A percentile compares a stretch with the other conserved stretches of the same genome.
Evolutionary conservation across 1,284 basidiomycete species (phyloP).

Genomic region (Volvariella surrecta): DNA sequence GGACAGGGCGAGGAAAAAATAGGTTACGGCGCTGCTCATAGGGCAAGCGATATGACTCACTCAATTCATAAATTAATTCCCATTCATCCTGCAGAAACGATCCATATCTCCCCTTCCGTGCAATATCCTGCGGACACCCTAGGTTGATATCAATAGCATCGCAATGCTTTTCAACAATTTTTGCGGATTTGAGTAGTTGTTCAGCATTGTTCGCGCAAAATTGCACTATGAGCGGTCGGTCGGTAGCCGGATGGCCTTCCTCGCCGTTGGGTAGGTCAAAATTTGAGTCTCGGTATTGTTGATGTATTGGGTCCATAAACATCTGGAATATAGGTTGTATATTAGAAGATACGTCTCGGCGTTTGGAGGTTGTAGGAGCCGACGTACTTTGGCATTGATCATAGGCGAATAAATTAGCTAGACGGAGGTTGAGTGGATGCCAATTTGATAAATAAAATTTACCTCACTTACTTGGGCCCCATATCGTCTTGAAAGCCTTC

Average conservation of each 20-base stretch:
- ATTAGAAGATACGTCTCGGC: not conserved
- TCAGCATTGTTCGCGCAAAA: constrained; percentile 91
- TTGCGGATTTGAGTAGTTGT: constrained; percentile 69
- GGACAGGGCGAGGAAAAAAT: not conserved
- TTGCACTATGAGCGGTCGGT: constrained; percentile 88
- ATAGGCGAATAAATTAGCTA: constrained; percentile 92
- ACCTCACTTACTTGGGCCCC: constrained; percentile 56
- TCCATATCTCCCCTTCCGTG: constrained; percentile 81
- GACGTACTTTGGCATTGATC: constrained; percentile 83
- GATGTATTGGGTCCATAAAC: constrained; percentile 51
- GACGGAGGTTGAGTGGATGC: not conserved
- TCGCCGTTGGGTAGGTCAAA: constrained; percentile 67
- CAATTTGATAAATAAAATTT: not conserved
- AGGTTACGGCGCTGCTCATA: not conserved
- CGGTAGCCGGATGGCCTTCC: constrained; percentile 50
- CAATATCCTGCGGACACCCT: constrained; percentile 96
- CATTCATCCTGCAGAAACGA: constrained; percentile 93
- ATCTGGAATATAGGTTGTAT: constrained; percentile 31
- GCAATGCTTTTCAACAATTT: constrained; percentile 64
- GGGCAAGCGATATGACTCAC: too few relatives aligned
- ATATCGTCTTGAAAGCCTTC: constrained; percentile 81
- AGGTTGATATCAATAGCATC: constrained; percentile 96
- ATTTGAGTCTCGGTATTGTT: constrained; percentile 48
- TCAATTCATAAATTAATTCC: constrained; percentile 75
- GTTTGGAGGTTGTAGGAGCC: not conserved